phyloP scores from a whole-genome alignment of 2,329 filamentous ascomycete genomes.

The Emmonsiellopsis sp. region DNA sequence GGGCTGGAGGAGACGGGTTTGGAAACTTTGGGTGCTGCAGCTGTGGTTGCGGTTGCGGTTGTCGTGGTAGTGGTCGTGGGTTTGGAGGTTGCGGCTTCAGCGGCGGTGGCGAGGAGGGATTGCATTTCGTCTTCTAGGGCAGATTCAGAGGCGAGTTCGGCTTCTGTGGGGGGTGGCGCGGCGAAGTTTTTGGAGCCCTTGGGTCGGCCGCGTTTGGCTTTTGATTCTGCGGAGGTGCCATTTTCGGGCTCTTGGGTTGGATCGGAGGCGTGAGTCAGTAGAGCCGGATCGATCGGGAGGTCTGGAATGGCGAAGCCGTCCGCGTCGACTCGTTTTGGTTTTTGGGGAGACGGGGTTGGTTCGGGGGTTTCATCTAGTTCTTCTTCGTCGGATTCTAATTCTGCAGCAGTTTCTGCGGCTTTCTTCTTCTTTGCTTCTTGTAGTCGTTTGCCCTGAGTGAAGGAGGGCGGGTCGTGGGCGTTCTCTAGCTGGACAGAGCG shows the following conservation, averaged over 20 bases:
- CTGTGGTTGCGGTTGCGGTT: slow-evolving; percentile 44
- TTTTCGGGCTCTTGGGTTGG: background rate
- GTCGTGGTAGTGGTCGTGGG: slow-evolving; percentile 23
- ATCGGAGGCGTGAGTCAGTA: slow-evolving; percentile 16
- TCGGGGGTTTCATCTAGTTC: slow-evolving; percentile 32
- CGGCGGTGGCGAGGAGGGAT: slow-evolving; percentile 47
- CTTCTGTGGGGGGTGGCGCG: slow-evolving; percentile 47
- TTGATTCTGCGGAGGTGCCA: slow-evolving; percentile 1
- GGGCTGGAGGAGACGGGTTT: slow-evolving; percentile 44
- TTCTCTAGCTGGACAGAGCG: slow-evolving; percentile 49
- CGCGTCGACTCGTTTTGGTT: slow-evolving; percentile 45
- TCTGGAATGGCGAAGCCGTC: slow-evolving; percentile 61
- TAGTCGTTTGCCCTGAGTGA: slow-evolving; percentile 50
- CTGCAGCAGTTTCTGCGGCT: slow-evolving; percentile 26
- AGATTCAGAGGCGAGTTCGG: slow-evolving; percentile 51
- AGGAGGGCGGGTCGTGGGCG: slow-evolving; percentile 72
- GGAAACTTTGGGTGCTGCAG: slow-evolving; percentile 5
- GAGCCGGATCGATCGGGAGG: slow-evolving; percentile 36
- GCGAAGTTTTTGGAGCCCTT: slow-evolving; percentile 23
- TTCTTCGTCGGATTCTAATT: slow-evolving; percentile 39
- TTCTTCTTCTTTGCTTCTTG: slow-evolving; percentile 41
- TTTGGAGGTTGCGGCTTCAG: slow-evolving; percentile 26
- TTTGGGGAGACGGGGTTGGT: slow-evolving; percentile 16
- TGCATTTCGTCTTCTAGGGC: slow-evolving; percentile 61
- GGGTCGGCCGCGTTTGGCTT: slow-evolving; percentile 18